Conservation (phyloP, 2,329 filamentous ascomycete genomes). For the Fusarium temperatum region DNA sequence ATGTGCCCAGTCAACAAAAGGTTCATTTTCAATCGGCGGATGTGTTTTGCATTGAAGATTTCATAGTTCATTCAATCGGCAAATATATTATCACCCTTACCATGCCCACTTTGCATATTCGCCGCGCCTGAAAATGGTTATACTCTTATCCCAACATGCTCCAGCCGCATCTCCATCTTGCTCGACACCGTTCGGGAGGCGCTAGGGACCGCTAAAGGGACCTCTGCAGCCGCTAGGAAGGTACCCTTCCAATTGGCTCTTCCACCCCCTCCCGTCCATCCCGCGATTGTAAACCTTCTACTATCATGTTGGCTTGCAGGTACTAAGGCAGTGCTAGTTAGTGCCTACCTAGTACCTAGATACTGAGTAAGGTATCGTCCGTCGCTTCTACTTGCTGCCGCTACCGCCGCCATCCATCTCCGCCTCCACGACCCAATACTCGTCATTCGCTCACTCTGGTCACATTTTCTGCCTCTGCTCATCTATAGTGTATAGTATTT, state of each 20-base stretch:
- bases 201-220: conserved; percentile 10
- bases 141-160: background rate
- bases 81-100: background rate
- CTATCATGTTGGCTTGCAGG: conserved; percentile 19
- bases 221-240: conserved; percentile 27
- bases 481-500: conserved; percentile 8
- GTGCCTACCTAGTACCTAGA: too few species aligned
- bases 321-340: conserved; percentile 10
- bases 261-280: conserved; percentile 20
- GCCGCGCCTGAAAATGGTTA: background rate
- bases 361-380: conserved; percentile 4
- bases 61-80: background rate
- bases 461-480: conserved; percentile 17
- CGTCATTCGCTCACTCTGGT: conserved; percentile 23
- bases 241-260: conserved; percentile 22
- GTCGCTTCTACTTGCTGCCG: conserved; percentile 5
- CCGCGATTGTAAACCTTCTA: conserved; percentile 28
- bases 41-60: background rate
- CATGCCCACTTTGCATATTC: background rate
- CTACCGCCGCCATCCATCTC: conserved; percentile 19
- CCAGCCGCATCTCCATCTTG: background rate
- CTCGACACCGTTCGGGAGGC: conserved; percentile 3
- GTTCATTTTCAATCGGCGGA: background rate
- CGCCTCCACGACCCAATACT: conserved; percentile 28
- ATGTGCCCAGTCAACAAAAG: background rate